phyloP scores from a whole-genome alignment of 768 basidiomycete genomes.

The Phaffia tasmanica region DNA sequence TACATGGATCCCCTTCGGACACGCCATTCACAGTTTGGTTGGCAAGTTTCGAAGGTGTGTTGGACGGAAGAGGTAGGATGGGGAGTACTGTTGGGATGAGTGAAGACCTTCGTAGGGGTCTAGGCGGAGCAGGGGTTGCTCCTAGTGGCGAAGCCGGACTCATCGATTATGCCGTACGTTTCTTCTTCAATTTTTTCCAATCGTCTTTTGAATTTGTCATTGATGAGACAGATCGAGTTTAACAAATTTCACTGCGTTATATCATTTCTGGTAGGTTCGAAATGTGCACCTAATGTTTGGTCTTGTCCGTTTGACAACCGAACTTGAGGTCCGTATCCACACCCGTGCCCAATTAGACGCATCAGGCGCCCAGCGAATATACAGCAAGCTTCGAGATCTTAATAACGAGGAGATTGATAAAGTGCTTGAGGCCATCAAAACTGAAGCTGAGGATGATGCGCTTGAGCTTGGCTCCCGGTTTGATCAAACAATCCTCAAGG shows the following conservation, averaged over 20 bases:
- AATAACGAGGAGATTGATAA: constrained; percentile 54
- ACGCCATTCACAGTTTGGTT: constrained; percentile 75
- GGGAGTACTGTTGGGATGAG: constrained; percentile 91
- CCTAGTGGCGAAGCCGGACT: constrained; percentile 40
- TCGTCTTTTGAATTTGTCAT: background rate
- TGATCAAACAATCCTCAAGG: constrained; percentile 62
- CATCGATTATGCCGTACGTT: constrained; percentile 74
- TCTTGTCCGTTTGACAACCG: constrained; percentile 46
- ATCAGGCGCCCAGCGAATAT: constrained; percentile 58
- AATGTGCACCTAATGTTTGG: constrained; percentile 64
- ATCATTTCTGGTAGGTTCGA: constrained; percentile 43
- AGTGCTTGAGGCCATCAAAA: constrained; percentile 53
- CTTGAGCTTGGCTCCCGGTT: constrained; percentile 57
- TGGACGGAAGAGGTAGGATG: constrained; percentile 83
- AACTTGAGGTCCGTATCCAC: constrained; percentile 73
- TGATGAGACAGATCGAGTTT: background rate
- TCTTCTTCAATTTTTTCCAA: background rate
- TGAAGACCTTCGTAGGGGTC: constrained; percentile 58
- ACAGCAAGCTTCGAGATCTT: constrained; percentile 58
- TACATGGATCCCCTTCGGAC: constrained; percentile 26
- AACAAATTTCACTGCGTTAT: background rate
- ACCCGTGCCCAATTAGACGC: constrained; percentile 82
- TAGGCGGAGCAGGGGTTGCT: constrained; percentile 18
- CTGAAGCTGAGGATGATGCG: constrained; percentile 63
- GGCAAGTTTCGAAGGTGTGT: constrained; percentile 58